Base-by-base conservation (phyloP, 2,329 filamentous ascomycete genomes). In the Stagonosporopsis rhizophila region DNA sequence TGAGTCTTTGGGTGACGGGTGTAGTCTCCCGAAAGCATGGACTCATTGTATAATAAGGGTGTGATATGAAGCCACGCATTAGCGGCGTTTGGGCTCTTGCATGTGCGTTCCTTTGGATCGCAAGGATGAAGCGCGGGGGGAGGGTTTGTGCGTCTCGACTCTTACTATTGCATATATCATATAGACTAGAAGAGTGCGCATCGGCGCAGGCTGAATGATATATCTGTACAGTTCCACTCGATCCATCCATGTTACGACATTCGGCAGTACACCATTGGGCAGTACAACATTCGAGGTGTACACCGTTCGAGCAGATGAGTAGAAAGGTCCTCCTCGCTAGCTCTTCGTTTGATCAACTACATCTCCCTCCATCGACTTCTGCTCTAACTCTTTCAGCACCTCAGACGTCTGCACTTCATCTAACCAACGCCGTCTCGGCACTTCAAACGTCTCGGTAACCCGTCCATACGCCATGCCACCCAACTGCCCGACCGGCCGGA, bases 401-500 rank as follows among this genome's bases (percentile, higher is more conserved):
- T 28, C 27, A 28, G 27, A 28, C 11, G 7, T 28, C 27, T 12
- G 27, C 9, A 28, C 27, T 9, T 28, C 27, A 37, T 37, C 34
- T 4, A 6, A 14, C 34, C 34, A 17, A 5, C 34, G 4, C 15
- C 34, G 15, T 15, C 34, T n/a, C 34, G 34, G 34, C 15, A 37
- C 34, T 15, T 37, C 34, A 17, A 37, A 37, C 6, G 56, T 59
- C 14, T 47, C 42, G 4, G 17, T 44, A 2, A 65, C 44, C 1
- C 62, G 44, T 1, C 83, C 88, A 70, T 96, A 96, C 0, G 88
- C 87, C 67, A 96, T 93, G 1, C 92, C 92, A 35, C 92, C 92
- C 23, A 96, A 68, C 34, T 92, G 85, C 64, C 85, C 86, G 11
- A 96, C 82, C 0, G 92, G 91, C 53, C 84, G 84, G 45, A 96